phyloP scores from a whole-genome alignment of 2,329 filamentous ascomycete genomes.

The Ramularia endophylla region DNA sequence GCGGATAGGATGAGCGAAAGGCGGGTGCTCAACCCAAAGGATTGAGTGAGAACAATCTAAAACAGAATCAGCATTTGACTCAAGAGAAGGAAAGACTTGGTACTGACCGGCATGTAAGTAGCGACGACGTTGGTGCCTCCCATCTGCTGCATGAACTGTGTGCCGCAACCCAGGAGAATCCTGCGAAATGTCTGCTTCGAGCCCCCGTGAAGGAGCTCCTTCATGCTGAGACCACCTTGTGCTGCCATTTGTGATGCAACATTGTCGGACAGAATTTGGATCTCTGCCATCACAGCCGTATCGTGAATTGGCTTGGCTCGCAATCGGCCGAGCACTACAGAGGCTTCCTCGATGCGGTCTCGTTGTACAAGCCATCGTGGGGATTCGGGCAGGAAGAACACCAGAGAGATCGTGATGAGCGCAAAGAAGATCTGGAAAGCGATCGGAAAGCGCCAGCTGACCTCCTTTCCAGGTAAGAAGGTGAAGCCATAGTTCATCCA shows the following conservation, averaged over 20 bases:
- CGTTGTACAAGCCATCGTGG: conserved; percentile 42
- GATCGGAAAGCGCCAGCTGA: conserved; percentile 50
- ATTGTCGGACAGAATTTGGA: conserved; percentile 21
- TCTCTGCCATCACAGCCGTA: conserved; percentile 53
- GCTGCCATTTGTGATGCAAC: conserved; percentile 9
- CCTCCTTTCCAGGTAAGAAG: conserved; percentile 31
- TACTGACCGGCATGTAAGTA: conserved; percentile 30
- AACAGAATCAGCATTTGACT: too few relatives aligned
- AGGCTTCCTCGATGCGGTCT: conserved; percentile 42
- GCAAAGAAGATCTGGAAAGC: conserved; percentile 49
- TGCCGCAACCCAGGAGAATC: conserved; percentile 54
- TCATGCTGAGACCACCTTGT: conserved; percentile 23
- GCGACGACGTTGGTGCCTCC: conserved; percentile 46
- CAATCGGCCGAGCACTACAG: conserved; percentile 47
- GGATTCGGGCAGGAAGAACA: conserved; percentile 40
- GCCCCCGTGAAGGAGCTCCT: conserved; percentile 53
- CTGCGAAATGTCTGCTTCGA: conserved; percentile 62
- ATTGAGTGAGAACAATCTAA: not conserved
- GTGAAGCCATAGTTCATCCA: conserved; percentile 46
- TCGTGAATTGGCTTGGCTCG: conserved; percentile 45
- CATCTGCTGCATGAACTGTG: conserved; percentile 59
- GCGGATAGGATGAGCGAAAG: not conserved
- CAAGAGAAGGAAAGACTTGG: too few relatives aligned
- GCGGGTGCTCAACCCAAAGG: not conserved
- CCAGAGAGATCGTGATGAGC: conserved; percentile 38